Conservation (phyloP, 495 filamentous ascomycete genomes). For the Cudoniella acicularis region DNA sequence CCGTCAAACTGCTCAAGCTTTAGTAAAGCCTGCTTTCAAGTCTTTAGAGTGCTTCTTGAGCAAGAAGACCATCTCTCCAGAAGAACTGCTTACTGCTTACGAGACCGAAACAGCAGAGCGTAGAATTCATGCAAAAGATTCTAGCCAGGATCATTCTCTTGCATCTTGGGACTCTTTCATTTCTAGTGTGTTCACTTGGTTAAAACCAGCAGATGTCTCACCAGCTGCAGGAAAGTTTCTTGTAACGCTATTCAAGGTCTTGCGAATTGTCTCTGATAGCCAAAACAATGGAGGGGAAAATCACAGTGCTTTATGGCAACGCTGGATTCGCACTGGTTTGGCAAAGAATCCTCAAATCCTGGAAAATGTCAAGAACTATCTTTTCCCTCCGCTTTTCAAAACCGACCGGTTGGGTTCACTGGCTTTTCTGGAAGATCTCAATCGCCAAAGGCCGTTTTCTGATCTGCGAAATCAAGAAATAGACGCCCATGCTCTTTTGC, state of each 20-base stretch:
- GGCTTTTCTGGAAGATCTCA: conserved; percentile 48
- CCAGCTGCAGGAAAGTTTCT: conserved; percentile 63
- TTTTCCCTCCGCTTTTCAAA: conserved; percentile 70
- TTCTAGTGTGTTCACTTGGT: conserved; percentile 54
- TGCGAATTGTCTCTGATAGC: conserved; percentile 30
- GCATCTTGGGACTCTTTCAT: conserved; percentile 41
- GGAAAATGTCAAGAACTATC: conserved; percentile 64
- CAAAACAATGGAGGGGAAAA: conserved; percentile 34
- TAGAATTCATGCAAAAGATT: no score
- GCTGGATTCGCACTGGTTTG: conserved; percentile 43
- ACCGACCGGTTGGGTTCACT: conserved; percentile 49
- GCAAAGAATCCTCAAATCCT: conserved; percentile 49
- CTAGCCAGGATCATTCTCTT: no score
- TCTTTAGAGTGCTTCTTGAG: conserved; percentile 55
- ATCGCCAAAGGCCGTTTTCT: conserved; percentile 38
- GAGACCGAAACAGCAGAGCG: no score
- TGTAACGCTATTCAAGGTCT: conserved; percentile 51
- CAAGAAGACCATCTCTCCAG: conserved; percentile 45
- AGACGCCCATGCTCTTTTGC: conserved; percentile 49
- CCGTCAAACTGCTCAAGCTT: conserved; percentile 43
- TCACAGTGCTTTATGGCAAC: conserved; percentile 36
- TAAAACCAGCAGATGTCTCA: conserved; percentile 57
- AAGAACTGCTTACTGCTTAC: conserved; percentile 35
- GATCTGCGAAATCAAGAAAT: conserved; percentile 33
- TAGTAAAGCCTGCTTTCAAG: conserved; percentile 61